Evolutionary conservation across 2,329 filamentous ascomycete species (phyloP).

Genomic region (Fusarium marasasianum): DNA sequence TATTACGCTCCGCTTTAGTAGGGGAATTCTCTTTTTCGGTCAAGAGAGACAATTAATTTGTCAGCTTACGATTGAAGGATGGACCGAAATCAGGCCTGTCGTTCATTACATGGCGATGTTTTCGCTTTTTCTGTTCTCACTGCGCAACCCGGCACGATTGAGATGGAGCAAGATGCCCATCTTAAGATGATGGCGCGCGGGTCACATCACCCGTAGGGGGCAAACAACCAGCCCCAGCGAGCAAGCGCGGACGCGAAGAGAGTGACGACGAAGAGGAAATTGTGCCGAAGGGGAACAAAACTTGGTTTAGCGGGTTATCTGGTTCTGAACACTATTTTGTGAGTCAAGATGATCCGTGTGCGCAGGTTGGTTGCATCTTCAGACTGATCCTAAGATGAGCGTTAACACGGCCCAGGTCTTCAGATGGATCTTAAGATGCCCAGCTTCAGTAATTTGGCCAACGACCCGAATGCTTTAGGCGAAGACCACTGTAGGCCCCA

Average conservation of each 20-base stretch:
- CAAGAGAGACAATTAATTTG: background rate
- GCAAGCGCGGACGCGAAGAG: background rate
- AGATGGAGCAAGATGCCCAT: background rate
- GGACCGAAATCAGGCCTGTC: background rate
- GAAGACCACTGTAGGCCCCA: background rate
- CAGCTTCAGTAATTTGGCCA: background rate
- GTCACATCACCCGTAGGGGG: background rate
- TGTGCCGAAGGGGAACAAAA: rapidly evolving
- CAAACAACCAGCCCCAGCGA: background rate
- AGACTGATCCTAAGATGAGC: too few relatives aligned
- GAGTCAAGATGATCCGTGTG: background rate
- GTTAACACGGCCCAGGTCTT: too few relatives aligned
- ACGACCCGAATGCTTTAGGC: background rate
- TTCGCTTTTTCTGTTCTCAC: background rate
- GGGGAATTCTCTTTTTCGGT: background rate
- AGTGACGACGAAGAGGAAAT: background rate
- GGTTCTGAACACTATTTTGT: background rate
- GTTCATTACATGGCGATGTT: background rate
- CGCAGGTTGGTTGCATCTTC: background rate
- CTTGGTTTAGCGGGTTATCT: too few relatives aligned
- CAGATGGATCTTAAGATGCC: background rate
- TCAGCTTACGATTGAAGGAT: background rate
- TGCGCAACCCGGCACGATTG: background rate
- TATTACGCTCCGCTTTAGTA: background rate
- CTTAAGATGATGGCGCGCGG: background rate